Evolutionary conservation across 1,284 basidiomycete genomes (phyloP).

Genomic region (Rhodotorula sp.): DNA sequence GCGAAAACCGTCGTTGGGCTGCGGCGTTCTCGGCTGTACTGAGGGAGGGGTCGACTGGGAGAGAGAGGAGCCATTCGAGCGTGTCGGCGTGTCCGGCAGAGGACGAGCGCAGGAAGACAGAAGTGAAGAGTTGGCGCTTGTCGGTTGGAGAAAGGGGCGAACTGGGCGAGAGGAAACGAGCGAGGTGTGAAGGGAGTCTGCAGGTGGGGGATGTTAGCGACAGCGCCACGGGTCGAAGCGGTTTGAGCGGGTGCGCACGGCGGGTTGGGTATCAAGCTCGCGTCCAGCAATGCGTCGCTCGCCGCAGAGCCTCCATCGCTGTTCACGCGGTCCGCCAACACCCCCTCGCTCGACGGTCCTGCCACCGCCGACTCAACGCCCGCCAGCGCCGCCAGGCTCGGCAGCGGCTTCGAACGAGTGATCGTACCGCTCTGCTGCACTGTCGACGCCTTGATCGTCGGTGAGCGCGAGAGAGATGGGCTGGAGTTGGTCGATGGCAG

Average conservation of each 20-base stretch:
- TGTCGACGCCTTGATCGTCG: too few relatives aligned
- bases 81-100: slow-evolving; percentile 40
- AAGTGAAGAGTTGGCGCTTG: slow-evolving; percentile 37
- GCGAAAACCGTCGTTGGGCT: slow-evolving; percentile 18
- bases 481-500: neutral
- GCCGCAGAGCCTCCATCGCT: too few relatives aligned
- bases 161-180: slow-evolving; percentile 25
- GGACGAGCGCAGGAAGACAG: slow-evolving; percentile 35
- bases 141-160: slow-evolving; percentile 22
- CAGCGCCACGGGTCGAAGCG: neutral
- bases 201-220: neutral
- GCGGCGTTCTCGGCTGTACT: slow-evolving; percentile 20
- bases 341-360: too few relatives aligned
- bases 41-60: slow-evolving; percentile 25
- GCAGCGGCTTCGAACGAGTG: too few relatives aligned
- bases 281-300: slow-evolving; percentile 3
- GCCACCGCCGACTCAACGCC: too few relatives aligned
- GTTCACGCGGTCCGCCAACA: too few relatives aligned
- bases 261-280: slow-evolving; percentile 14
- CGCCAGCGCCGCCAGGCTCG: too few relatives aligned
- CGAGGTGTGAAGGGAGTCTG: slow-evolving; percentile 30
- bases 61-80: slow-evolving; percentile 43
- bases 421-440: too few relatives aligned
- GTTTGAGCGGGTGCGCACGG: neutral
- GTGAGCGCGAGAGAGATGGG: too few relatives aligned